phyloP scores from a whole-genome alignment of 192 early-diverging fungal species.

The Powellomyces hirtus region DNA sequence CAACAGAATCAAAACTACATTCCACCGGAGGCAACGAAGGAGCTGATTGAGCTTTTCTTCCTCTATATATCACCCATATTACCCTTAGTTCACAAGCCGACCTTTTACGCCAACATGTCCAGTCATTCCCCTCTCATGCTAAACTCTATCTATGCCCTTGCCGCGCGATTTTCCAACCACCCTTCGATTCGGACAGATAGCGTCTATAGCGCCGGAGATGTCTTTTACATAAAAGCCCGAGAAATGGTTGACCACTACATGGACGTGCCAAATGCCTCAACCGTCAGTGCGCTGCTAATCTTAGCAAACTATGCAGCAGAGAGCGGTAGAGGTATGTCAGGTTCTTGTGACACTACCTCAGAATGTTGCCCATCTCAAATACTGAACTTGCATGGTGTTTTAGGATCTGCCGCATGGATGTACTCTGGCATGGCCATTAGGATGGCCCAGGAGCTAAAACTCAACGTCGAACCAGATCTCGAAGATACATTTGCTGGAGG shows the following conservation, averaged over 20 bases:
- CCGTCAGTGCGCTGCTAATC: conserved; percentile 36
- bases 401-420: conserved; percentile 48
- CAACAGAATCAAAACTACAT: background rate
- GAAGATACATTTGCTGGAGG: conserved; percentile 2
- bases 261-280: conserved; percentile 32
- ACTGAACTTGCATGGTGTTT: background rate
- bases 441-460: conserved; percentile 44
- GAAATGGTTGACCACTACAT: conserved; percentile 45
- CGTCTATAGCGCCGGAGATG: conserved; percentile 31
- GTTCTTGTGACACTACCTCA: background rate
- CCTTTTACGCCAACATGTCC: conserved; percentile 19
- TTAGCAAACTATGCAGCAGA: conserved; percentile 37
- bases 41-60: conserved; percentile 42
- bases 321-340: conserved; percentile 25
- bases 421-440: conserved; percentile 51
- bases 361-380: background rate
- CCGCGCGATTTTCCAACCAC: conserved; percentile 41
- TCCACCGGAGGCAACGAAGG: conserved; percentile 35
- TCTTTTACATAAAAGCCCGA: conserved; percentile 43
- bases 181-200: conserved; percentile 18
- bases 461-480: conserved; percentile 36
- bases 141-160: conserved; percentile 44
- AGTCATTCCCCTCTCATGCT: conserved; percentile 35
- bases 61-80: conserved; percentile 33
- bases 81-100: conserved; percentile 32